Evolutionary conservation across 139 green algal genomes (phyloP), one percentile per base, ranked within the genome.

Genomic region (Chlorella vulgaris): DNA sequence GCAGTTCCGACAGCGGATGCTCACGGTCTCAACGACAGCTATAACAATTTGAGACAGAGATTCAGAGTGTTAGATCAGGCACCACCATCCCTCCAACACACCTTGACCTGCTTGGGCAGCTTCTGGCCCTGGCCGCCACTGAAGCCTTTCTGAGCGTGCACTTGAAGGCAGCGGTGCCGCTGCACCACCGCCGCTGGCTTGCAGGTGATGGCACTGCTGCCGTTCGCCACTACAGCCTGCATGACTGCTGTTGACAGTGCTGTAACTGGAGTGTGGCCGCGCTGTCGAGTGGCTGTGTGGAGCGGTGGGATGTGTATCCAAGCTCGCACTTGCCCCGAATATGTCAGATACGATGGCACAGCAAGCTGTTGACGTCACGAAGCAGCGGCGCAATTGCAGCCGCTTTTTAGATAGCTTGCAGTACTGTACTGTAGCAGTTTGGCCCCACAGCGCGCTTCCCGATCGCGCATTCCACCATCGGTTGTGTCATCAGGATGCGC

Each of bases 71-170:
- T n/a, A n/a, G n/a, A n/a, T n/a, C n/a, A n/a, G 47, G 47, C 47
- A 55, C 10, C 47, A 58, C 13, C 47, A 58, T 15, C 47, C 47
- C 10, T 15, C 47, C 10, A 58, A 10, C 69, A 1, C 73, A 68
- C 73, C 73, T 79, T 79, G 73, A 79, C 53, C 73, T 79, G 73
- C 53, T 79, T 79, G 24, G 73, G 73, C 73, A 79, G 7, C 53
- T 67, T 67, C 53, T 79, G 73, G 19, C 73, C 73, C 13, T 39
- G 13, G 1, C 35, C 53, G 53, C 73, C 73, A 53, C 73, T 79
- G 38, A 79, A 79, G 24, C 73, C 73, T 13, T 68, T 79, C 69
- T 76, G 35, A 2, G 73, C 73, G 2, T 39, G 31, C 24, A 79
- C 73, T 0, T 28, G 73, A 36, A 79, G 51, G 70, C 70, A 51